Conservation (phyloP, 805 yeast genomes). For the Yamadazyma nakazawae region DNA sequence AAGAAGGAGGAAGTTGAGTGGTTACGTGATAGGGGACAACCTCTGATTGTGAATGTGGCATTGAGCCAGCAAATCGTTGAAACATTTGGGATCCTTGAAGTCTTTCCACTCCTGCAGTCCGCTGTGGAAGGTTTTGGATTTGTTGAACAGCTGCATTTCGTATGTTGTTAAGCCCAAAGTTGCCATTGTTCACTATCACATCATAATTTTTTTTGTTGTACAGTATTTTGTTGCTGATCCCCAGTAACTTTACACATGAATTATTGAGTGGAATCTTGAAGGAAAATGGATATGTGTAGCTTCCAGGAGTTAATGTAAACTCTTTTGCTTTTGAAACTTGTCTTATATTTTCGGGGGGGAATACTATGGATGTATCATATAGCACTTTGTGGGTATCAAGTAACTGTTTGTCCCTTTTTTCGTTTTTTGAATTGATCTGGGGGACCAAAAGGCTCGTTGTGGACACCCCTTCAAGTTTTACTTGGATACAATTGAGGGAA, state of each 20-base stretch:
- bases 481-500: slow-evolving; percentile 46
- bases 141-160: slow-evolving; percentile 19
- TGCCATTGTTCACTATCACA: slow-evolving; percentile 32
- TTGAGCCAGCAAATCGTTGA: not conserved
- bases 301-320: slow-evolving; percentile 49
- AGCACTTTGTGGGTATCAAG: slow-evolving; percentile 45
- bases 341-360: slow-evolving; percentile 50
- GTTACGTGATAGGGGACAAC: slow-evolving; percentile 23
- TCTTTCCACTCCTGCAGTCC: not conserved
- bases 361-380: slow-evolving; percentile 48
- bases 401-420: slow-evolving; percentile 18
- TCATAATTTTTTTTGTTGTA: slow-evolving; percentile 28
- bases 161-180: slow-evolving; percentile 19
- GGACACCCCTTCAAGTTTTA: slow-evolving; percentile 51
- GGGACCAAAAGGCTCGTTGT: slow-evolving; percentile 35
- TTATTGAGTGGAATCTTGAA: slow-evolving; percentile 43
- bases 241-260: slow-evolving; percentile 34
- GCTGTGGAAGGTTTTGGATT: not conserved
- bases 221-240: slow-evolving; percentile 27
- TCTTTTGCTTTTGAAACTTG: slow-evolving; percentile 41
- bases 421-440: slow-evolving; percentile 11
- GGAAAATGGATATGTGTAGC: slow-evolving; percentile 47
- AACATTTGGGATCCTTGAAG: not conserved
- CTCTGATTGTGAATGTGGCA: not conserved
- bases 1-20: slow-evolving; percentile 33